Base-by-base conservation (phyloP, 257 asterid species). In the Lavandula angustifolia region DNA sequence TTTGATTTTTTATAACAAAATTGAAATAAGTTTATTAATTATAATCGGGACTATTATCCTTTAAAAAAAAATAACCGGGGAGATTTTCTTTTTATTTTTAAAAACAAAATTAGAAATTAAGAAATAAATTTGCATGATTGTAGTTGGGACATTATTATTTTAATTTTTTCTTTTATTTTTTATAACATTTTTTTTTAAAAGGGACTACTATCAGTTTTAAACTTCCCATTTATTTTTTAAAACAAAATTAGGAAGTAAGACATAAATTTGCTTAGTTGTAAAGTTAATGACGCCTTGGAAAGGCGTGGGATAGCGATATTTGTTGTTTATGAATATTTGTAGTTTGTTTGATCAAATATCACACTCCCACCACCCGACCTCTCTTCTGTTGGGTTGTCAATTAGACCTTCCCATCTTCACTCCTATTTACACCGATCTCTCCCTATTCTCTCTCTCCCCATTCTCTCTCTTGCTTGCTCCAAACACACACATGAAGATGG, bases 371-470 rank as follows among this genome's bases (percentile, higher is more conserved):
- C 72, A 66, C 57, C 75, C 27, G 27, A 22, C 27, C 71, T 75
- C 66, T 60, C 35, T 68, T 56, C 74, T 16, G 91, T 76, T 82
- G 81, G 57, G 51, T 58, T 65, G 87, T 84, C 89, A 64, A 73
- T 75, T 72, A 43, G 62, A 64, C 54, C 13, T 33, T 3, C 7
- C 44, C 66, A 5, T 16, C 7, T 9, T 46, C 6, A 14, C 48
- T 59, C 56, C 35, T 29, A 34, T 48, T 64, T 41, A 40, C 68
- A 22, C 37, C 56, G 53, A 47, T 10, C 13, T 73, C 55, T 60
- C 29, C 42, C 17, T 33, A 32, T 56, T 27, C 4, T 51, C 27
- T 59, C 4, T 56, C 2, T 57, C 69, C 44, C 35, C 38, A 34
- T 31, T 51, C 67, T 41, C 34, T 2, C 72, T 62, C 34, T 22